Conservation (phyloP, 148 eudicot species). For the Salicornia ramosissima region DNA sequence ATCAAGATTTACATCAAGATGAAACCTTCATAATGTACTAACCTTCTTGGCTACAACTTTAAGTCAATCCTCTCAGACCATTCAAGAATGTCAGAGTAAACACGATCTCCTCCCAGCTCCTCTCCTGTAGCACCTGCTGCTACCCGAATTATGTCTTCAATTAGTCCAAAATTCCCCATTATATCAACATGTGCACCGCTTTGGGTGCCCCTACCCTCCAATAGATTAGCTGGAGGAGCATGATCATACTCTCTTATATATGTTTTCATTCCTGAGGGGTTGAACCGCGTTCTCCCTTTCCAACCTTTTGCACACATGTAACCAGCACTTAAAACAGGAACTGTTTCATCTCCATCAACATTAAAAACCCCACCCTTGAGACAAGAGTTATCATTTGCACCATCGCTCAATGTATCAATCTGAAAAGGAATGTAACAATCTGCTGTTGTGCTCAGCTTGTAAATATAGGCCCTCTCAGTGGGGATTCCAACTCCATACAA, state of each 20-base stretch:
- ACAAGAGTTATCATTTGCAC: slow-evolving; percentile 42
- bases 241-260: slow-evolving; percentile 70
- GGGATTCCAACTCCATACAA: slow-evolving; percentile 90
- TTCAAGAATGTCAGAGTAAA: slow-evolving; percentile 62
- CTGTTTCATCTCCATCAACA: slow-evolving; percentile 90
- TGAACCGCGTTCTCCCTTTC: slow-evolving; percentile 82
- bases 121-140: slow-evolving; percentile 83
- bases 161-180: slow-evolving; percentile 75
- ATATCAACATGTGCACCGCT: slow-evolving; percentile 93
- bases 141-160: slow-evolving; percentile 75
- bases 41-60: slow-evolving; percentile 39
- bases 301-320: slow-evolving; percentile 83
- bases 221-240: slow-evolving; percentile 68
- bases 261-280: slow-evolving; percentile 67
- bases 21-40: background rate
- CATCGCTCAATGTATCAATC: slow-evolving; percentile 63
- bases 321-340: slow-evolving; percentile 84
- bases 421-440: slow-evolving; percentile 84
- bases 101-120: slow-evolving; percentile 73
- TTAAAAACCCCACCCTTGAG: slow-evolving; percentile 67
- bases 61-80: slow-evolving; percentile 73
- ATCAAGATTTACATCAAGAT: background rate
- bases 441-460: slow-evolving; percentile 49
- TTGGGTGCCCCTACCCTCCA: slow-evolving; percentile 86
- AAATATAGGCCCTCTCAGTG: slow-evolving; percentile 82